These are phyloP conservation scores for Boletus patriciae DNA, from an alignment of 768 basidiomycete genomes.

Conservation along the genomic window DNA sequence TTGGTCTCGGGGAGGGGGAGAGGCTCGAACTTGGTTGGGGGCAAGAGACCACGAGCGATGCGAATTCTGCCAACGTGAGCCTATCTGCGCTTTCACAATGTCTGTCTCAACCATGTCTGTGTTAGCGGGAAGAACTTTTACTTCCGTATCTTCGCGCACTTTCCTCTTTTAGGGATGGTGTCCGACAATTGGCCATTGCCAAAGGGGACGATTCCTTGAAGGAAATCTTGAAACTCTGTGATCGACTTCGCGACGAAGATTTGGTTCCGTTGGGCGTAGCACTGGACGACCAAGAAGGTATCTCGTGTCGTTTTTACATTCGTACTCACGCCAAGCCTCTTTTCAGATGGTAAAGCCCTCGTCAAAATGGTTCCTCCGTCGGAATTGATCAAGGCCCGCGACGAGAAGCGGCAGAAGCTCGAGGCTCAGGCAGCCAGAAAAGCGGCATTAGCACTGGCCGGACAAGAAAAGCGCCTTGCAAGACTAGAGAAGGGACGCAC, in stretches of 20 bases:
- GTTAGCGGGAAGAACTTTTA: constrained; percentile 76
- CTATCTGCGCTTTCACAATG: constrained; percentile 19
- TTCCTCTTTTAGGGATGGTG: constrained; percentile 88
- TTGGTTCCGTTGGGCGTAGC: constrained; percentile 93
- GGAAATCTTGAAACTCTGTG: constrained; percentile 84
- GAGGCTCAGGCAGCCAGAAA: constrained; percentile 82
- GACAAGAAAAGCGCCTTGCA: constrained; percentile 64
- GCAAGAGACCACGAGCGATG: constrained; percentile 47
- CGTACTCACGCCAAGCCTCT: neutral
- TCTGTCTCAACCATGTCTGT: neutral
- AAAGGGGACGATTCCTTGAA: constrained; percentile 63
- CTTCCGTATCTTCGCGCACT: constrained; percentile 87
- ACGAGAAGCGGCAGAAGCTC: constrained; percentile 77
- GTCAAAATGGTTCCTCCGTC: constrained; percentile 87
- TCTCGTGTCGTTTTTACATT: constrained; percentile 13
- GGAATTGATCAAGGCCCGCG: constrained; percentile 78
- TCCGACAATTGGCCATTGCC: constrained; percentile 78
- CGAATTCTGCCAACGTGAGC: constrained; percentile 45
- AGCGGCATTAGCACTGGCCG: constrained; percentile 63
- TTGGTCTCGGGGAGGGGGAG: constrained; percentile 75
- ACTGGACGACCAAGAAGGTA: constrained; percentile 94
- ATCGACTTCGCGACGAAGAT: constrained; percentile 86
- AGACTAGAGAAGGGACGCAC: constrained; percentile 85
- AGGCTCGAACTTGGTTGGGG: constrained; percentile 84
- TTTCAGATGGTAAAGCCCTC: constrained; percentile 86